Evolutionary conservation across 345 rosid genomes (phyloP).

Genomic region (Anacardium occidentale): DNA sequence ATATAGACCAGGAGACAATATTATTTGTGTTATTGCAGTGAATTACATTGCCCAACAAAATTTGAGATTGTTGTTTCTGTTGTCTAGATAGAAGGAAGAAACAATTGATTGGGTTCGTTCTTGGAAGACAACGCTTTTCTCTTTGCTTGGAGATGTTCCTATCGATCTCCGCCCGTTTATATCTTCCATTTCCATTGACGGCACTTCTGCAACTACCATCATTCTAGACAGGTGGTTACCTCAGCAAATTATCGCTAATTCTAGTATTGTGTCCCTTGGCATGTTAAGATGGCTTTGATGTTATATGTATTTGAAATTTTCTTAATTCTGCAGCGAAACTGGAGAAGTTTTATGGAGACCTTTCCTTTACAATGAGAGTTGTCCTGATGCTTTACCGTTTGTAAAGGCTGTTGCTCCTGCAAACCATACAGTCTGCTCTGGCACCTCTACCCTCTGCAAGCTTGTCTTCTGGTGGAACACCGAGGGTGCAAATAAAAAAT

Average conservation of each 20-base stretch:
- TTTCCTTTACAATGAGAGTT: constrained; percentile 79
- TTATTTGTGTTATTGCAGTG: neutral
- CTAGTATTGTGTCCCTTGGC: neutral
- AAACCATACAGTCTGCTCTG: constrained; percentile 93
- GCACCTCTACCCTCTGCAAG: constrained; percentile 85
- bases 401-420: constrained; percentile 77
- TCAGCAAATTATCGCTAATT: neutral
- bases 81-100: constrained; percentile 78
- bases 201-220: constrained; percentile 90
- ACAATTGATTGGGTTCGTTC: constrained; percentile 67
- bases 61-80: constrained; percentile 39
- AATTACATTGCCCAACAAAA: constrained; percentile 3
- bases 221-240: constrained; percentile 62
- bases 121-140: constrained; percentile 72
- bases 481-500: constrained; percentile 40
- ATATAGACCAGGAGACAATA: neutral
- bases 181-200: constrained; percentile 77
- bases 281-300: neutral
- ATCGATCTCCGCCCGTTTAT: constrained; percentile 50
- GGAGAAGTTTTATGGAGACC: constrained; percentile 72
- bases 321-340: constrained; percentile 43
- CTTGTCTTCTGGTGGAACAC: constrained; percentile 89
- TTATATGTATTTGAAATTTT: constrained; percentile 11
- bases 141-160: constrained; percentile 69
- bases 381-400: constrained; percentile 63